These are phyloP conservation scores for Phanerochaete sordida DNA, from an alignment of 768 basidiomycete genomes.

Conservation along the genomic window DNA sequence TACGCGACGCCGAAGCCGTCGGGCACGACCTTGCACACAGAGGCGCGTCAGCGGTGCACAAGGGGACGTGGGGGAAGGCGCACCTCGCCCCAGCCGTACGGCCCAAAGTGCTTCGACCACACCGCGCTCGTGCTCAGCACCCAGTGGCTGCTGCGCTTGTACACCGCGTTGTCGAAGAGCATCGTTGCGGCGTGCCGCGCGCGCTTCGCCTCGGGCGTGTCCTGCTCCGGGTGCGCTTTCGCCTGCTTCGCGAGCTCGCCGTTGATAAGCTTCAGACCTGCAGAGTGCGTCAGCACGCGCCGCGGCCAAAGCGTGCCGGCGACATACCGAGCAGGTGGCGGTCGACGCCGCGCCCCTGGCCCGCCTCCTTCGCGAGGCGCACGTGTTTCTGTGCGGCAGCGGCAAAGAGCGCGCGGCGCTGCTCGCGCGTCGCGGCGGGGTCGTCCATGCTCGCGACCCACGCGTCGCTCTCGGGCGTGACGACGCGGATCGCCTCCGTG, in stretches of 20 bases:
- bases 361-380: conserved; percentile 59
- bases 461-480: conserved; percentile 69
- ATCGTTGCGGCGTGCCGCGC: conserved; percentile 52
- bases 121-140: conserved; percentile 87
- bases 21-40: conserved; percentile 86
- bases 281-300: not conserved
- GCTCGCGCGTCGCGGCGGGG: conserved; percentile 32
- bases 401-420: conserved; percentile 51
- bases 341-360: conserved; percentile 75
- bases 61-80: conserved; percentile 10
- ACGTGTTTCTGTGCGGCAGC: conserved; percentile 65
- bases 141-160: conserved; percentile 74
- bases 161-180: conserved; percentile 69
- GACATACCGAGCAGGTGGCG: conserved; percentile 78
- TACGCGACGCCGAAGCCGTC: conserved; percentile 95
- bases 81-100: conserved; percentile 93
- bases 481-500: conserved; percentile 90
- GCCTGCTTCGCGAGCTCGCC: conserved; percentile 16
- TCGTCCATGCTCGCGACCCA: conserved; percentile 80
- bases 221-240: not conserved
- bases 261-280: conserved; percentile 71
- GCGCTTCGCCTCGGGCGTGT: conserved; percentile 40
- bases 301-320: not conserved
- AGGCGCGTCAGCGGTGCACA: not conserved
- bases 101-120: conserved; percentile 78